Percentiles rank a stretch among this genome's conserved stretches.
Conservation (phyloP, 331 rosid genomes). For the Quercus lobata region DNA sequence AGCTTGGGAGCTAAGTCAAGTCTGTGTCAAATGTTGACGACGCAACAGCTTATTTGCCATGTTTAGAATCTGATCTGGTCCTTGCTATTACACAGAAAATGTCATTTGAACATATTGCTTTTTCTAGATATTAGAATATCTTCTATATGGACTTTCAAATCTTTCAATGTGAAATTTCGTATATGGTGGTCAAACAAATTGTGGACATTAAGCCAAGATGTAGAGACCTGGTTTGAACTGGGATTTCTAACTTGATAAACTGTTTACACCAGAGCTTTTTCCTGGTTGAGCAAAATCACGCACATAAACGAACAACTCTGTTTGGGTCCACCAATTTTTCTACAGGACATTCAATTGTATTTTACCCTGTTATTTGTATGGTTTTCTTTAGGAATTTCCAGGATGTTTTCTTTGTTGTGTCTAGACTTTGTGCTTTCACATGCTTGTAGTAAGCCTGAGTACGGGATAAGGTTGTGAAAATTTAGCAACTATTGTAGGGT, state of each 20-base stretch:
- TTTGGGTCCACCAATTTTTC: background rate
- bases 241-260: background rate
- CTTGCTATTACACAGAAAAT: background rate
- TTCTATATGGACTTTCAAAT: background rate
- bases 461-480: background rate
- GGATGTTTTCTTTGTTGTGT: background rate
- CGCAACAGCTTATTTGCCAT: background rate
- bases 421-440: background rate
- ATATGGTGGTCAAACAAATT: background rate
- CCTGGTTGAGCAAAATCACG: background rate
- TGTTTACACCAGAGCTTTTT: background rate
- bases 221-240: background rate
- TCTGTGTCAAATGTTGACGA: background rate
- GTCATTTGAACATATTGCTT: background rate
- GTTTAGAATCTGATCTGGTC: background rate
- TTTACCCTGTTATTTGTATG: background rate
- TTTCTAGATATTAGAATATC: background rate
- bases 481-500: background rate
- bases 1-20: background rate
- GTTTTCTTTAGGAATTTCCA: background rate
- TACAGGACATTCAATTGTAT: too few species aligned
- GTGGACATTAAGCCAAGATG: background rate
- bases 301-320: background rate
- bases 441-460: background rate
- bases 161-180: background rate